Conservation (phyloP, 2,329 filamentous ascomycete genomes). For the Alternaria infectoria region DNA sequence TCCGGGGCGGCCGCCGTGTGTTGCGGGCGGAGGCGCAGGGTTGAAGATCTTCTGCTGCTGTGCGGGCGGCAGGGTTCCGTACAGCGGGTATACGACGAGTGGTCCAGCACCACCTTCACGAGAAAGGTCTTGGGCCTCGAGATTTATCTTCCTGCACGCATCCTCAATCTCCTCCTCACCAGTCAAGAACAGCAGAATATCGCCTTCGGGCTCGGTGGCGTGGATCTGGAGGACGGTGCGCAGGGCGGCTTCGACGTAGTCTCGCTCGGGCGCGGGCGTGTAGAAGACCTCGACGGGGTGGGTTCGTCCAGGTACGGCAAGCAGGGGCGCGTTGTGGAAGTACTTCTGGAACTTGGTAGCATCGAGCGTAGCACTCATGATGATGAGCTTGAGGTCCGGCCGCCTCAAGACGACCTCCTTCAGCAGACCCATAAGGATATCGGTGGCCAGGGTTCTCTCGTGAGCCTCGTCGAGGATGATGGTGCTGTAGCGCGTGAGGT, state of each 20-base stretch:
- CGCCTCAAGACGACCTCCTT: slow-evolving; percentile 91
- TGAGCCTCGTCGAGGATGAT: slow-evolving; percentile 99
- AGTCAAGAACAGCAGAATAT: slow-evolving; percentile 92
- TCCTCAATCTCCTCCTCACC: slow-evolving; percentile 99
- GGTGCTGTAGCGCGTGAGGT: slow-evolving; percentile 87
- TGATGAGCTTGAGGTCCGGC: slow-evolving; percentile 90
- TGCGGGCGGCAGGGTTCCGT: slow-evolving; percentile 87
- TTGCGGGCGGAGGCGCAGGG: slow-evolving; percentile 75
- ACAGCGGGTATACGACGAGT: slow-evolving; percentile 88
- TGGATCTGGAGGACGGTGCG: slow-evolving; percentile 97
- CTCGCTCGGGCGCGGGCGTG: slow-evolving; percentile 91
- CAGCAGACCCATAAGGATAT: slow-evolving; percentile 90
- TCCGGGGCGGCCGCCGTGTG: slow-evolving; percentile 81
- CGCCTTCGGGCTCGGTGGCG: slow-evolving; percentile 87
- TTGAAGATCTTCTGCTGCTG: slow-evolving; percentile 98
- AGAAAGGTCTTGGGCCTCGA: slow-evolving; percentile 91
- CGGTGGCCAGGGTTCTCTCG: slow-evolving; percentile 94
- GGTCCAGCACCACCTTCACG: slow-evolving; percentile 91
- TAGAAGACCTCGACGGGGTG: slow-evolving; percentile 99
- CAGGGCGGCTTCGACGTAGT: slow-evolving; percentile 95
- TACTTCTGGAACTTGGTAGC: slow-evolving; percentile 98
- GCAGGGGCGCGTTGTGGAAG: slow-evolving; percentile 90
- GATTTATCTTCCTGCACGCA: slow-evolving; percentile 84
- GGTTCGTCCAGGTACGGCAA: slow-evolving; percentile 93
- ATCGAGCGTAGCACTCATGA: slow-evolving; percentile 95